Evolutionary conservation across 768 basidiomycete genomes (phyloP), one percentile per base, ranked within the genome.

Genomic region (Russula sp.): DNA sequence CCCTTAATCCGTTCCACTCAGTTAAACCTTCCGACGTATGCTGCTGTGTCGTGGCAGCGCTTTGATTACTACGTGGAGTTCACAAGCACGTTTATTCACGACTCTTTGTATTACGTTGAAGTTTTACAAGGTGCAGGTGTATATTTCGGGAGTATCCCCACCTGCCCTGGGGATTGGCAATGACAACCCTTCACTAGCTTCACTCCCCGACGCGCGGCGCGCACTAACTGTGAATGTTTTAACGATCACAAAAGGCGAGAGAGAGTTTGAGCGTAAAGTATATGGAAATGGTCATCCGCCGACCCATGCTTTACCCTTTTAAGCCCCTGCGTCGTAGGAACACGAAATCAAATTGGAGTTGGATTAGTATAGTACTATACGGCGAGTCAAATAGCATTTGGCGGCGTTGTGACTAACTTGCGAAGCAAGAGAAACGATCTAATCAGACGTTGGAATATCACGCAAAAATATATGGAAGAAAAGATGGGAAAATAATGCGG

Each of bases 241-340:
- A n/a, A 22, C 22, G 39, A 25, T 43, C 18, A 18, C 36, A 51
- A 16, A 29, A 41, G 36, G 52, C 36, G 29, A 34, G 22, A 34
- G 29, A 34, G 22, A 34, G 20, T 22, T 46, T 34, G 45, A 36
- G 25, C 45, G 51, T 39, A 46, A 52, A 20, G 29, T 18, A n/a
- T 20, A 49, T 10, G 47, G 39, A 11, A 5, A 41, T n/a, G 18
- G 20, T 35, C 16, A 10, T 42, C 41, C 22, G 7, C 47, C 32
- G 14, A n/a, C 29, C 13, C 61, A 52, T 51, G 36, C 62, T 38
- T 63, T 54, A 35, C 62, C 51, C 22, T 56, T 58, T 22, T 22
- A n/a, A 52, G 61, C 34, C 13, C 38, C 18, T 35, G 14, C 25
- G 47, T 38, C 22, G n/a, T 39, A 47, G 18, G 29, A 52, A 38